These are phyloP conservation scores for Mycena leptocephala DNA, from an alignment of 768 basidiomycete genomes.

Conservation along the genomic window DNA sequence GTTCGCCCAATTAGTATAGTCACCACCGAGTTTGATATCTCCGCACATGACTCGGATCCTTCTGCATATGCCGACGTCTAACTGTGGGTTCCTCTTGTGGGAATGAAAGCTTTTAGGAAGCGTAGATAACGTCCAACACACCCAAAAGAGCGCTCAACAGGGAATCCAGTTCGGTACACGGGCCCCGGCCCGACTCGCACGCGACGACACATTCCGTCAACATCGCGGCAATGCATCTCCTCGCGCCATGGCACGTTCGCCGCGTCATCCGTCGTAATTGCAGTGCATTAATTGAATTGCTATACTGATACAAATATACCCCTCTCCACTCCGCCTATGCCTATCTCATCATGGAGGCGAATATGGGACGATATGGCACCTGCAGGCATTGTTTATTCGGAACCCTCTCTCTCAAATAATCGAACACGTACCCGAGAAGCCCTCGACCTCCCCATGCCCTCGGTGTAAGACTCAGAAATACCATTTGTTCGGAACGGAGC, in stretches of 20 bases:
- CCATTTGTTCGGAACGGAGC: constrained; percentile 62
- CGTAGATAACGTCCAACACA: constrained; percentile 10
- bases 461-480: constrained; percentile 76
- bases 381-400: constrained; percentile 40
- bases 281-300: neutral
- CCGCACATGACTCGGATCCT: constrained; percentile 20
- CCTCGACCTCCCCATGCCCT: constrained; percentile 93
- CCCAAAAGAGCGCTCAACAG: neutral
- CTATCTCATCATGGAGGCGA: constrained; percentile 39
- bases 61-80: neutral
- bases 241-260: constrained; percentile 6
- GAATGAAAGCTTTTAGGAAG: constrained; percentile 3
- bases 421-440: constrained; percentile 77
- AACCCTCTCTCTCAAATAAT: neutral
- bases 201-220: constrained; percentile 4
- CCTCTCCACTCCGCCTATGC: neutral
- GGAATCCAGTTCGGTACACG: neutral
- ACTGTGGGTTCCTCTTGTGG: neutral
- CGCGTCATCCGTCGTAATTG: neutral
- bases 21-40: constrained; percentile 15
- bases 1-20: neutral
- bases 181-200: neutral
- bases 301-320: neutral
- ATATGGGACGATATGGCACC: constrained; percentile 77
- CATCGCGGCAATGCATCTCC: neutral